Evolutionary conservation across 441 rosid species (phyloP), one percentile per base, ranked within the genome.

Genomic region (Erodium texanum): DNA sequence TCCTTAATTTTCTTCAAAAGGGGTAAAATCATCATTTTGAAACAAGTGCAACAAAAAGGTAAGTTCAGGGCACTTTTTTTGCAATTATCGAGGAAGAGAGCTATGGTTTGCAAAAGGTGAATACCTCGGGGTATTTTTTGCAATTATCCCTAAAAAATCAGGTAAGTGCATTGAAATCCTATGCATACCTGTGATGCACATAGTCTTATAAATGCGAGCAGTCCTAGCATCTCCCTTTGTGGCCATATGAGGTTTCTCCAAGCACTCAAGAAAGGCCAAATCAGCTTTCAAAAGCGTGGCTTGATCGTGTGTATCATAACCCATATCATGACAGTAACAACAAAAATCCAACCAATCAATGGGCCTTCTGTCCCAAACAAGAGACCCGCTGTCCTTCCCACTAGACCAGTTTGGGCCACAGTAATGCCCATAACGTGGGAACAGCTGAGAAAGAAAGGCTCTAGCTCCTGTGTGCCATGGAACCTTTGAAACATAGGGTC

Each of bases 331-430:
- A 72, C 99, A 93, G 76, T 90, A 93, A 81, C 99, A 93, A 72
- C 97, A 93, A 74, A 81, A 92, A 70, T 93, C 98, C 78, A 93
- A 78, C 98, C 95, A 89, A 82, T 93, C 98, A 65, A 89, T 93
- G 7, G 97, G 97, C 65, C 99, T 84, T 84, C 69, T 85, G 67
- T 93, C 99, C 99, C 99, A 93, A 20, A 93, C 16, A 50, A 43
- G 81, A n/a, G 97, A 88, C 11, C 99, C 99, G 1, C 81, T 71
- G 74, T 88, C 86, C 77, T 93, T 93, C 66, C 97, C 99, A 68
- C 99, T 93, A 0, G 99, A 93, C 99, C 99, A 93, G 29, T 93
- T 93, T 0, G 99, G 99, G 19, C 97, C 99, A 75, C 99, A 93
- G 68, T 93, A 93, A 80, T 93, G 90, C 32, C 96, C 99, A 22